Percentiles rank a stretch among this genome's conserved stretches.
Evolutionary conservation across 345 rosid species (phyloP).

Genomic region (Sonneratia caseolaris): DNA sequence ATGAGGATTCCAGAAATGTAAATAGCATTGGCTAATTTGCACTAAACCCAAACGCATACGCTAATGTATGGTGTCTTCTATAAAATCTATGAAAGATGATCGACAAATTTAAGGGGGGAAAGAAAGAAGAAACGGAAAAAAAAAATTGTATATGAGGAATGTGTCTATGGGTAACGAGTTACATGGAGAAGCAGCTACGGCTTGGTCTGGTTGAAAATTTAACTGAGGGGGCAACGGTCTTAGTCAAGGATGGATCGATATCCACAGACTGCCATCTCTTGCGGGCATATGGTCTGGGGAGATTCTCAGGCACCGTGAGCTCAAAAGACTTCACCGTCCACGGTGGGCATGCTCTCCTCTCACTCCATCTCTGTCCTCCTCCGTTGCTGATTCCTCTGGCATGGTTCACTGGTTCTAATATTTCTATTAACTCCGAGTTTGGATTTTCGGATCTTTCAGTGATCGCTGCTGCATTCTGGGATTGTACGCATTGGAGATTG

Average conservation of each 20-base stretch:
- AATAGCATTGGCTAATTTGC: too few species aligned
- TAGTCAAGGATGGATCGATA: not conserved
- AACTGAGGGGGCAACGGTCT: conserved; percentile 22
- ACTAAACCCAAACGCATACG: too few species aligned
- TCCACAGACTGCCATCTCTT: conserved; percentile 35
- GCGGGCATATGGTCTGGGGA: conserved; percentile 33
- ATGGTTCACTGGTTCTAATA: not conserved
- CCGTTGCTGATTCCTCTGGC: not conserved
- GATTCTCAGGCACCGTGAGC: conserved; percentile 57
- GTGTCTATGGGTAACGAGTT: not conserved
- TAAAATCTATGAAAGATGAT: not conserved
- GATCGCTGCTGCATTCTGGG: not conserved
- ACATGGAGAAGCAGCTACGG: conserved; percentile 32
- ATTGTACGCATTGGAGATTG: not conserved
- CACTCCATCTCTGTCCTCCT: conserved; percentile 33
- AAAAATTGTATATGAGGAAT: too few species aligned
- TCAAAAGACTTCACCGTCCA: conserved; percentile 40
- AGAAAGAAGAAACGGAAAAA: not conserved
- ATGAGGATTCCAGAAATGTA: too few species aligned
- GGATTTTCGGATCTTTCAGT: not conserved
- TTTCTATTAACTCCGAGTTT: not conserved
- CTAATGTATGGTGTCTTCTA: too few species aligned
- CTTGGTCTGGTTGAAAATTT: conserved; percentile 11
- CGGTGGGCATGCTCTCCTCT: conserved; percentile 41
- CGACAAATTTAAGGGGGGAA: not conserved